A percentile compares a stretch with the other conserved stretches of the same genome.
These are phyloP conservation scores for Scheffersomyces amazonensis DNA, from an alignment of 805 yeast genomes.

Conservation along the genomic window DNA sequence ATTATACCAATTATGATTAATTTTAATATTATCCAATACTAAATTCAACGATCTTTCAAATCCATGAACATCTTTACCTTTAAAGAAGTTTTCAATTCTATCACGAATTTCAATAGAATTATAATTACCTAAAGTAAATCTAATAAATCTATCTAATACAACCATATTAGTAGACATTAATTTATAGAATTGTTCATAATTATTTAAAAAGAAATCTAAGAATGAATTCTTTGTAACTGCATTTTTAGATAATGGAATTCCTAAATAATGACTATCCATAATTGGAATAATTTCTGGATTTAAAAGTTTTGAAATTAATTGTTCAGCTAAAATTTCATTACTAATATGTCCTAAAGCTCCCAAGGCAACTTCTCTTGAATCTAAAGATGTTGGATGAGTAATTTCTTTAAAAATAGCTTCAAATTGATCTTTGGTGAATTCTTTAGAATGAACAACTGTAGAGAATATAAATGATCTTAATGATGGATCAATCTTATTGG, in stretches of 20 bases:
- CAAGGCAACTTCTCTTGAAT: constrained; percentile 57
- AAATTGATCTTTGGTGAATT: constrained; percentile 29
- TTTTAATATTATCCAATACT: constrained; percentile 52
- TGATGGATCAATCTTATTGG: constrained; percentile 38
- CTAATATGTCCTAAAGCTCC: constrained; percentile 50
- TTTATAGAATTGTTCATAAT: constrained; percentile 44
- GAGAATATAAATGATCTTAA: constrained; percentile 41
- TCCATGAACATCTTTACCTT: constrained; percentile 33
- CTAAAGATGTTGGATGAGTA: constrained; percentile 49
- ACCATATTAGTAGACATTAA: constrained; percentile 50
- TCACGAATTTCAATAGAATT: constrained; percentile 30
- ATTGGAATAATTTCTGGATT: constrained; percentile 45
- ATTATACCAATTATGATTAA: constrained; percentile 49
- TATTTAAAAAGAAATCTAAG: constrained; percentile 49
- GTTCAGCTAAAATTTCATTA: constrained; percentile 32
- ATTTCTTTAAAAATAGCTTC: constrained; percentile 45
- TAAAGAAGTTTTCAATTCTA: constrained; percentile 29
- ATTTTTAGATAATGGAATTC: constrained; percentile 46
- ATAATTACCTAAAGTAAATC: constrained; percentile 37
- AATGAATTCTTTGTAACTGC: constrained; percentile 37
- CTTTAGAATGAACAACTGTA: constrained; percentile 38
- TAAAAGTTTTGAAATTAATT: constrained; percentile 38
- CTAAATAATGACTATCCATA: constrained; percentile 59
- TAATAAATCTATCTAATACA: constrained; percentile 47
- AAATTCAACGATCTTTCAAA: constrained; percentile 58